Conservation (phyloP, 2,329 filamentous ascomycete species). For the Aspergillus sp. region DNA sequence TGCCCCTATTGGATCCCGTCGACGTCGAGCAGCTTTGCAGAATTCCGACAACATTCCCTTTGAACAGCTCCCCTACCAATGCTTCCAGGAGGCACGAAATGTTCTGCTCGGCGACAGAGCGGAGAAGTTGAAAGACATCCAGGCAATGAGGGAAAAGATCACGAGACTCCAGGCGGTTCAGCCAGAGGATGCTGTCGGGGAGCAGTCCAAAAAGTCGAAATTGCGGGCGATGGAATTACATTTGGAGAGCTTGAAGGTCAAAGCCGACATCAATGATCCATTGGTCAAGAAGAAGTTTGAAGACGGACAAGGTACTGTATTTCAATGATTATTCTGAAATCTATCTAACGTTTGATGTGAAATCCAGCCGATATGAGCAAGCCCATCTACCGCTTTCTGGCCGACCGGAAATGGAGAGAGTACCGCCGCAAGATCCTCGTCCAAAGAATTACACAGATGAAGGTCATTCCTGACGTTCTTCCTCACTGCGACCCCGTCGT, state of each 20-base stretch:
- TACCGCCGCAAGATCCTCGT: constrained; percentile 74
- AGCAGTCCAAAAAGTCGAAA: constrained; percentile 60
- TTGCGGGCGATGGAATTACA: constrained; percentile 66
- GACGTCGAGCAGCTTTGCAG: constrained; percentile 71
- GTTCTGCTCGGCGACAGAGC: constrained; percentile 73
- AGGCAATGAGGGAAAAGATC: constrained; percentile 64
- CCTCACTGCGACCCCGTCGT: constrained; percentile 71
- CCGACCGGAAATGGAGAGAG: constrained; percentile 79
- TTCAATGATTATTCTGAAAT: neutral
- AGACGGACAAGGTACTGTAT: constrained; percentile 68
- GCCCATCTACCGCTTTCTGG: constrained; percentile 88
- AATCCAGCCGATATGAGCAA: constrained; percentile 83
- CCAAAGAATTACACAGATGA: constrained; percentile 83
- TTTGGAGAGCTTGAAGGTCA: constrained; percentile 76
- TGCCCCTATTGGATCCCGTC: constrained; percentile 74
- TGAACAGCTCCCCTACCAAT: constrained; percentile 92
- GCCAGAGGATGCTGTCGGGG: constrained; percentile 56
- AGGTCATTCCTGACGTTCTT: constrained; percentile 82
- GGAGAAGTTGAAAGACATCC: constrained; percentile 73
- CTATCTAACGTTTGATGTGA: neutral
- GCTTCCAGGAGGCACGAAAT: constrained; percentile 92
- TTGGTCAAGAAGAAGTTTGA: constrained; percentile 90
- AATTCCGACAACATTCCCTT: constrained; percentile 69
- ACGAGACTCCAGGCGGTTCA: constrained; percentile 59
- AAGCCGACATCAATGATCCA: constrained; percentile 93